These are phyloP conservation scores for Crepidotus sp. DNA, from an alignment of 1,284 basidiomycete species.

Conservation along the genomic window DNA sequence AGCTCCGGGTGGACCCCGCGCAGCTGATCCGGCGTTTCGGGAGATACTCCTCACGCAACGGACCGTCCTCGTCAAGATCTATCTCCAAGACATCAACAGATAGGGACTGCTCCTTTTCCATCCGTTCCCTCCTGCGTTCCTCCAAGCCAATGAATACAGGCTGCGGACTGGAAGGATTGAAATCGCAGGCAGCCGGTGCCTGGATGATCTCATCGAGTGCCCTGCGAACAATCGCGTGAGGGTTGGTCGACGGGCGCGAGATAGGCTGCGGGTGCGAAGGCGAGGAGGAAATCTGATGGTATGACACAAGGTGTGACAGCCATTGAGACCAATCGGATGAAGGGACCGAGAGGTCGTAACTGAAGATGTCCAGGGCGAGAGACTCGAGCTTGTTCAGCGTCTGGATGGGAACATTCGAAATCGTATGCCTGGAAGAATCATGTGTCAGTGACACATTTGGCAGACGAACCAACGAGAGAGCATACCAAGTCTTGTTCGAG, in stretches of 20 bases:
- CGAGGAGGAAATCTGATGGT: slow-evolving; percentile 54
- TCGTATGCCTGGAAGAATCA: slow-evolving; percentile 51
- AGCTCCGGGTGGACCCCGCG: slow-evolving; percentile 24
- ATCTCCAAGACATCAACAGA: slow-evolving; percentile 52
- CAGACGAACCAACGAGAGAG: slow-evolving; percentile 6
- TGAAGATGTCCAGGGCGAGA: slow-evolving; percentile 58
- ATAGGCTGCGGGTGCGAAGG: slow-evolving; percentile 64
- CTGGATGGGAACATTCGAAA: slow-evolving; percentile 63
- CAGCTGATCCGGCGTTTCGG: slow-evolving; percentile 53
- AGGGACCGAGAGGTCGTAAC: slow-evolving; percentile 59
- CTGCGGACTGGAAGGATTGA: slow-evolving; percentile 32
- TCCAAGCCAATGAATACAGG: slow-evolving; percentile 66
- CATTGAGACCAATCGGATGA: slow-evolving; percentile 57
- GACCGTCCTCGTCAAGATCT: slow-evolving; percentile 73
- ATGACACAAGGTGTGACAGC: slow-evolving; percentile 52
- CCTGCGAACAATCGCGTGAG: slow-evolving; percentile 56
- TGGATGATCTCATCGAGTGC: slow-evolving; percentile 61
- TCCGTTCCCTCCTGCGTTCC: slow-evolving; percentile 44
- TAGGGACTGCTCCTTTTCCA: slow-evolving; percentile 34
- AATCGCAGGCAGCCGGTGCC: slow-evolving; percentile 29
- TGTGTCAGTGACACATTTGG: slow-evolving; percentile 9
- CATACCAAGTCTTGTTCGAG: slow-evolving; percentile 86
- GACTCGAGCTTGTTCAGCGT: slow-evolving; percentile 63
- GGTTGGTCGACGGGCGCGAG: slow-evolving; percentile 62
- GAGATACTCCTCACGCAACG: slow-evolving; percentile 68